phyloP scores from a whole-genome alignment of 345 rosid genomes.

The Dovyalis caffra region DNA sequence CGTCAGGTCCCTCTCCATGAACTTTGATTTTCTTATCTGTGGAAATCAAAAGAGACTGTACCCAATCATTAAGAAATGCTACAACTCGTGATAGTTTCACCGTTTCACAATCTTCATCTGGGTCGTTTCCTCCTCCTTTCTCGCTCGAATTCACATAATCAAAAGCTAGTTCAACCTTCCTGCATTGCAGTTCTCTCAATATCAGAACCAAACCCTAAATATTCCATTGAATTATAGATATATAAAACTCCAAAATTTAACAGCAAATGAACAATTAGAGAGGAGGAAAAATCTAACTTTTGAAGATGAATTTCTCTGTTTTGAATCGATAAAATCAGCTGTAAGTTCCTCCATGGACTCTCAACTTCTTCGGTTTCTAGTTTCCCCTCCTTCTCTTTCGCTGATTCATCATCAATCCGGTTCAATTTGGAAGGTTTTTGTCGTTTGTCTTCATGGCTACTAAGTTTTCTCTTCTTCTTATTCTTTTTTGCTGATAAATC shows the following conservation, averaged over 20 bases:
- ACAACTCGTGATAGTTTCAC: slow-evolving; percentile 58
- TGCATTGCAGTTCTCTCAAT: slow-evolving; percentile 37
- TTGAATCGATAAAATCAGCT: slow-evolving; percentile 59
- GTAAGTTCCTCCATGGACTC: slow-evolving; percentile 69
- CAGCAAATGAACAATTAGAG: not conserved
- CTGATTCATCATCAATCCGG: slow-evolving; percentile 20
- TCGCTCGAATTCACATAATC: slow-evolving; percentile 41
- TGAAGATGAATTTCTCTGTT: slow-evolving; percentile 43
- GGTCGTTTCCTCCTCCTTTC: slow-evolving; percentile 27
- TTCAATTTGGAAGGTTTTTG: slow-evolving; percentile 29
- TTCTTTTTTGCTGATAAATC: slow-evolving; percentile 22
- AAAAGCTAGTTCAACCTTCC: slow-evolving; percentile 72
- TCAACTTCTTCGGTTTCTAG: slow-evolving; percentile 19
- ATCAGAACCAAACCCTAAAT: slow-evolving; percentile 3
- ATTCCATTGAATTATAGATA: too few relatives aligned
- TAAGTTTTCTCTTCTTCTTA: slow-evolving; percentile 47
- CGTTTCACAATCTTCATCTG: slow-evolving; percentile 49
- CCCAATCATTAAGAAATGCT: slow-evolving; percentile 73
- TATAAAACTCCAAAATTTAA: not conserved
- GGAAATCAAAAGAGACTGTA: slow-evolving; percentile 56
- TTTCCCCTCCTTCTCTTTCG: slow-evolving; percentile 16
- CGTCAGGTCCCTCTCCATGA: slow-evolving; percentile 26
- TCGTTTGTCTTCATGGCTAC: slow-evolving; percentile 23
- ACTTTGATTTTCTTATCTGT: slow-evolving; percentile 39
- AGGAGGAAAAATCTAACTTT: slow-evolving; percentile 45